Evolutionary conservation across 192 early-diverging fungal species (phyloP), one percentile per base, ranked within the genome.

Genomic region (Entrophospora sp.): DNA sequence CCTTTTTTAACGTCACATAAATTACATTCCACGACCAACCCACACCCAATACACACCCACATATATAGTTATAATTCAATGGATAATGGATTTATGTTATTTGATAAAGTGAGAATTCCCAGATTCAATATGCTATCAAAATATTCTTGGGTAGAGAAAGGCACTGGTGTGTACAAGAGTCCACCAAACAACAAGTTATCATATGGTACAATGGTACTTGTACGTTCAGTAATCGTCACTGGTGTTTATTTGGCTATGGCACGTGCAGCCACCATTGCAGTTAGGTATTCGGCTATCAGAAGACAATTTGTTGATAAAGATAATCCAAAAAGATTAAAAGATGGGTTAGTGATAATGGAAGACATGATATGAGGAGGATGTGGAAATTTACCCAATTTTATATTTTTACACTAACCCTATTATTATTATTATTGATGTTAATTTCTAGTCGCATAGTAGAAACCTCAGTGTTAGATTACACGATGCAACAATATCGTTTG

Each of bases 11-110:
- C n/a, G n/a, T n/a, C n/a, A n/a, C n/a, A n/a, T n/a, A n/a, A n/a
- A n/a, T n/a, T n/a, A n/a, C n/a, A n/a, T n/a, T n/a, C n/a, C n/a
- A n/a, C n/a, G n/a, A n/a, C n/a, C n/a, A n/a, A n/a, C n/a, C n/a
- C n/a, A n/a, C n/a, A n/a, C n/a, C n/a, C n/a, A n/a, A n/a, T n/a
- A n/a, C n/a, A n/a, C n/a, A n/a, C n/a, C n/a, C n/a, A n/a, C n/a
- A n/a, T 24, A 6, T 2, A 42, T 31, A 71, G 75, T 12, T 90
- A 85, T 79, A 89, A 91, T 69, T 70, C 81, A 5, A 84, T 89
- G 37, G 92, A 94, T 77, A 94, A 92, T 66, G 92, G 92, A 46
- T 91, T 87, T 73, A 76, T 94, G 61, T 74, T 88, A 72, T 89
- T 94, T 65, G 84, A 92, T 61, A 84, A 84, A 57, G 85, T 86